Conservation (phyloP, 768 basidiomycete species). For the Leccinum barrowsii region DNA sequence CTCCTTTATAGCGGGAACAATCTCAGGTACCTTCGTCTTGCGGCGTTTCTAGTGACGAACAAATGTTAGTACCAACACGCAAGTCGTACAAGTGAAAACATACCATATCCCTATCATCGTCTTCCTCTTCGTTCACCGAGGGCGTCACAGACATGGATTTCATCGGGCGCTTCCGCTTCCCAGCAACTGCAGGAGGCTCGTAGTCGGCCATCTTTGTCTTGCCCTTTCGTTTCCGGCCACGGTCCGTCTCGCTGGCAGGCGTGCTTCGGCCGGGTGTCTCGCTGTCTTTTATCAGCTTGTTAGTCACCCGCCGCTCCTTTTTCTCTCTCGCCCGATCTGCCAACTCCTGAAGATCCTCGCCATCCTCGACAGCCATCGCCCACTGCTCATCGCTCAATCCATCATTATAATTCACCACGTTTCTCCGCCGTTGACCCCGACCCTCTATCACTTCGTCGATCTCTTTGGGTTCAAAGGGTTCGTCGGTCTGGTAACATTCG, state of each 20-base stretch:
- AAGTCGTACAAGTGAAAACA: conserved; percentile 22
- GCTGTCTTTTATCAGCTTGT: conserved; percentile 54
- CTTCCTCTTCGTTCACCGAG: conserved; percentile 68
- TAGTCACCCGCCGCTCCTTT: conserved; percentile 59
- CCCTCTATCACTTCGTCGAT: conserved; percentile 58
- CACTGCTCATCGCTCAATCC: conserved; percentile 93
- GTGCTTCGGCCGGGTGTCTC: conserved; percentile 64
- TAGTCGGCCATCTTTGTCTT: conserved; percentile 59
- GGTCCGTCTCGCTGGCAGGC: conserved; percentile 59
- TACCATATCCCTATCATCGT: conserved; percentile 73
- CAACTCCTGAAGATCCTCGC: conserved; percentile 74
- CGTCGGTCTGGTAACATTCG: conserved; percentile 83
- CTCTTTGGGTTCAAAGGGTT: conserved; percentile 70
- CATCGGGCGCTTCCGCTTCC: conserved; percentile 72
- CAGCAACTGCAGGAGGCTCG: conserved; percentile 38
- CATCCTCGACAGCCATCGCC: conserved; percentile 81
- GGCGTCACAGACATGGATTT: conserved; percentile 78
- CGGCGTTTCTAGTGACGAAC: conserved; percentile 68
- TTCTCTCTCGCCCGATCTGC: conserved; percentile 61
- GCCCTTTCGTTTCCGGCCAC: conserved; percentile 54
- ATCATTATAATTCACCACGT: conserved; percentile 88
- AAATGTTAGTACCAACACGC: not conserved
- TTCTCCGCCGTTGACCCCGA: conserved; percentile 80
- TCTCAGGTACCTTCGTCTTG: conserved; percentile 63
- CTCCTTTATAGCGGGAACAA: conserved; percentile 58